phyloP scores from a whole-genome alignment of 2,329 filamentous ascomycete species.

The Neonectria ditissima region DNA sequence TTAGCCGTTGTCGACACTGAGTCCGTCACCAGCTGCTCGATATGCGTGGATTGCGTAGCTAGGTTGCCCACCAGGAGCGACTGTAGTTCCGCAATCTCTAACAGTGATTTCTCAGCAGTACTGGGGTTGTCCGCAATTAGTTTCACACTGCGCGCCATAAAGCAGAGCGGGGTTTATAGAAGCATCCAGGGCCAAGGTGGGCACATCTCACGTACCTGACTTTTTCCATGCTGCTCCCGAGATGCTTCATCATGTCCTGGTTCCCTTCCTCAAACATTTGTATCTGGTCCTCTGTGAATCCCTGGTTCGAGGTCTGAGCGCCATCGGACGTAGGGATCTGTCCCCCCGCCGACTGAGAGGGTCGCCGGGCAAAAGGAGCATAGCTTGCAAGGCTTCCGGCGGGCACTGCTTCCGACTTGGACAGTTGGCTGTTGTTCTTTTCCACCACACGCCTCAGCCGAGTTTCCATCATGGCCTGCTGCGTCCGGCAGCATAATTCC shows the following conservation, averaged over 20 bases:
- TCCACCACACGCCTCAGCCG: conserved; percentile 86
- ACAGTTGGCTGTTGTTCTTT: conserved; percentile 87
- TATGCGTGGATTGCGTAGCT: conserved; percentile 85
- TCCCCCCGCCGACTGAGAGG: conserved; percentile 35
- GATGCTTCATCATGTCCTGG: conserved; percentile 90
- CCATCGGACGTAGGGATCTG: conserved; percentile 40
- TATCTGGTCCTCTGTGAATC: conserved; percentile 84
- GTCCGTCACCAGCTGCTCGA: conserved; percentile 88
- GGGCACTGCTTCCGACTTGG: conserved; percentile 66
- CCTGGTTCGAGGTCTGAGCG: conserved; percentile 52
- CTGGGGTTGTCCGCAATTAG: conserved; percentile 57
- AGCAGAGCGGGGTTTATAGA: conserved; percentile 17
- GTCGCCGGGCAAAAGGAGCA: conserved; percentile 37
- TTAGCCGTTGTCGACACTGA: conserved; percentile 86
- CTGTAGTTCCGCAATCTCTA: conserved; percentile 94
- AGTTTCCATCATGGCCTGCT: conserved; percentile 94
- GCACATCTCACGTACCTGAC: conserved; percentile 75
- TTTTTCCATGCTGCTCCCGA: conserved; percentile 93
- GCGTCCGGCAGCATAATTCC: conserved; percentile 80
- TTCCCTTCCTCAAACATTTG: conserved; percentile 96
- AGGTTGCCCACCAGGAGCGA: conserved; percentile 89
- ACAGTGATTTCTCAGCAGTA: conserved; percentile 86
- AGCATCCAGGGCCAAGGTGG: background rate
- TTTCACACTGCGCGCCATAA: conserved; percentile 23
- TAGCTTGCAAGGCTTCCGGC: conserved; percentile 51